Evolutionary conservation across 768 basidiomycete species (phyloP), one percentile per base, ranked within the genome.

Genomic region (Suillus discolor): DNA sequence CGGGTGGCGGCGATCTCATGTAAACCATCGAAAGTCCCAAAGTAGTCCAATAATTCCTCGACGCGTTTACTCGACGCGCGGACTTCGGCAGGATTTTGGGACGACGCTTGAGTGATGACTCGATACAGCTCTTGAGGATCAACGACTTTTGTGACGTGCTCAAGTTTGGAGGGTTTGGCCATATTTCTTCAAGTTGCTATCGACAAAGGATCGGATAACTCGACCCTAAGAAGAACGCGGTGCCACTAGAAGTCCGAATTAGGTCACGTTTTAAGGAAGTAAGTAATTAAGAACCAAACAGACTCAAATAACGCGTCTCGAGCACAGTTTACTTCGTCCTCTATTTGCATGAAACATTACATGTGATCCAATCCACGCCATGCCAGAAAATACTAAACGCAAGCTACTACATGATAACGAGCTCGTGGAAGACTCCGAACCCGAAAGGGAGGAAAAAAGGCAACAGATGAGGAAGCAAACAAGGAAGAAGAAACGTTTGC

Each of bases 1-100:
- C 77, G 79, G 69, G 87, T 83, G 36, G 86, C 81, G 28, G 92
- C 91, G 74, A 94, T 92, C 68, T 89, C 85, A 69, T 91, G 87
- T 57, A 95, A 80, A 23, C 84, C 83, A 71, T 91, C 87, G 70
- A 85, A 91, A 1, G 89, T 86, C 49, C 93, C 93, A 59, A 87
- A 82, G 78, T 86, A 84, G 59, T 89, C 86, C 31, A 91, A 78
- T 75, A 93, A 82, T 68, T 84, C 75, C 70, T 91, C 91, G 66
- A 95, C 83, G 47, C 88, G 85, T 68, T 84, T 79, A 15, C 87
- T 81, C 72, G 75, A 91, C 38, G 73, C 78, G 77, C 72, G 80
- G 71, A 81, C 74, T 51, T 79, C 76, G 20, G 74, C 73, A 23
- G 89, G 86, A 73, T 90, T 84, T 78, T 93, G 91, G 5, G 92